These are phyloP conservation scores for Entelexis sorbosivorans DNA, from an alignment of 1,139 yeast species.

Conservation along the genomic window DNA sequence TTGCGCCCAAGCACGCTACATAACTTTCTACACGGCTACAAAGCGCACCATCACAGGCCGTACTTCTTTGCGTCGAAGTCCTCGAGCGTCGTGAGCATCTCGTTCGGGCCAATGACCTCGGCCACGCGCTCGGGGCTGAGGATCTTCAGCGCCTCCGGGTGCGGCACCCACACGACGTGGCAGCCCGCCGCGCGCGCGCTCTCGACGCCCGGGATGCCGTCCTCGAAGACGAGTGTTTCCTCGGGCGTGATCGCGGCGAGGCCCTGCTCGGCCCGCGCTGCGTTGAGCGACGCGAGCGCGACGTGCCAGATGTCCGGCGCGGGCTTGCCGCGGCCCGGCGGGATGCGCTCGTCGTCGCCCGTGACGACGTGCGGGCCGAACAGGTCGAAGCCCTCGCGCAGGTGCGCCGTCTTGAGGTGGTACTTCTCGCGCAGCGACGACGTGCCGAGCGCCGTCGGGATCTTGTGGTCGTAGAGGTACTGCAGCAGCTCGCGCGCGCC, in stretches of 20 bases:
- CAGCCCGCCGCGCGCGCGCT: constrained; percentile 84
- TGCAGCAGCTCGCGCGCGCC: constrained; percentile 67
- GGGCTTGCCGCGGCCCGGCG: constrained; percentile 83
- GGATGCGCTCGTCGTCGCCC: constrained; percentile 79
- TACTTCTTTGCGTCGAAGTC: constrained; percentile 48
- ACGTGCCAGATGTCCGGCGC: constrained; percentile 83
- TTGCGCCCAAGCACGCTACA: too few species aligned
- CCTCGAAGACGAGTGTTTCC: constrained; percentile 86
- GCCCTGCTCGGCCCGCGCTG: constrained; percentile 30
- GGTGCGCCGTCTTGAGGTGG: constrained; percentile 56
- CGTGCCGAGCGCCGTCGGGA: constrained; percentile 91
- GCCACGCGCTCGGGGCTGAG: constrained; percentile 26
- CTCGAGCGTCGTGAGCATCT: constrained; percentile 41
- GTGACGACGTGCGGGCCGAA: constrained; percentile 62
- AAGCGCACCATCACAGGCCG: too few species aligned
- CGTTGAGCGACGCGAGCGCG: constrained; percentile 61
- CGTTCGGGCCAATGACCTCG: constrained; percentile 38
- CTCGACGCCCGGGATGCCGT: constrained; percentile 78
- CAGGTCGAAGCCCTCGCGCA: constrained; percentile 46
- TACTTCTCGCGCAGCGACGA: constrained; percentile 58
- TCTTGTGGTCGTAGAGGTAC: constrained; percentile 37
- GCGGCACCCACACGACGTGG: constrained; percentile 86
- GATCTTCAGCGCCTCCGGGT: constrained; percentile 51
- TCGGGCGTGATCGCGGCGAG: constrained; percentile 46
- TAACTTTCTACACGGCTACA: too few species aligned